These are phyloP conservation scores for Phyllosticta ampelicida DNA, from an alignment of 2,329 filamentous ascomycete species.

Conservation along the genomic window DNA sequence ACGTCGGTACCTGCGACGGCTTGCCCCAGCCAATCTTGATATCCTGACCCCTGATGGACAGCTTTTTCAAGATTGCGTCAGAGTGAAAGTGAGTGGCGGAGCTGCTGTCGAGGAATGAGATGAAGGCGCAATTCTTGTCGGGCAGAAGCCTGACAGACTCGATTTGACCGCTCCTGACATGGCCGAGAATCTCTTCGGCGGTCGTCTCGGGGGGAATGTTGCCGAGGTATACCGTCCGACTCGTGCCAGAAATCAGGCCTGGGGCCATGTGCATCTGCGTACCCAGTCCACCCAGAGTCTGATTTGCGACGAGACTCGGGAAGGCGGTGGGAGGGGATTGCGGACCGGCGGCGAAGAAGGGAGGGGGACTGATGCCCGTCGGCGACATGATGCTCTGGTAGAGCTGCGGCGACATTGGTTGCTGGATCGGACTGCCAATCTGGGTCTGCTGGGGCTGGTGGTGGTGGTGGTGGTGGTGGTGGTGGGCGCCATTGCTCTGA, in stretches of 20 bases:
- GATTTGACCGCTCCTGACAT: conserved; percentile 94
- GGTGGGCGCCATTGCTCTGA: conserved; percentile 43
- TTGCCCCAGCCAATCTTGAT: conserved; percentile 99
- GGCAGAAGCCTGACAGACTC: conserved; percentile 95
- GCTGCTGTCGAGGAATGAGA: conserved; percentile 95
- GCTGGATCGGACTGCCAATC: conserved; percentile 63
- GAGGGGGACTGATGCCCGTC: conserved; percentile 68
- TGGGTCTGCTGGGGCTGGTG: conserved; percentile 51
- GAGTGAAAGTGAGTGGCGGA: conserved; percentile 99
- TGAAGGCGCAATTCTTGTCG: conserved; percentile 99
- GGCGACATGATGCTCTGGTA: conserved; percentile 83
- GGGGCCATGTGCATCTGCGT: conserved; percentile 66
- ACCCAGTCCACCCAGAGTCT: conserved; percentile 52
- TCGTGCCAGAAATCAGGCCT: conserved; percentile 79
- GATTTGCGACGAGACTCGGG: conserved; percentile 50
- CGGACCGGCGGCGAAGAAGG: conserved; percentile 61
- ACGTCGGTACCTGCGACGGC: conserved; percentile 93
- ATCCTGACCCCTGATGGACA: conserved; percentile 96
- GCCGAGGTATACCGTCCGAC: conserved; percentile 91
- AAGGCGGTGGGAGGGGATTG: conserved; percentile 80
- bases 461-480: conserved; percentile 44
- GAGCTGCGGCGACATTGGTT: conserved; percentile 63
- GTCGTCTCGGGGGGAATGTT: conserved; percentile 98
- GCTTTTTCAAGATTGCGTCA: conserved; percentile 98
- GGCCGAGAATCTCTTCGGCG: conserved; percentile 90